Evolutionary conservation across 2,329 filamentous ascomycete species (phyloP).

Genomic region (Penicillium sp.): DNA sequence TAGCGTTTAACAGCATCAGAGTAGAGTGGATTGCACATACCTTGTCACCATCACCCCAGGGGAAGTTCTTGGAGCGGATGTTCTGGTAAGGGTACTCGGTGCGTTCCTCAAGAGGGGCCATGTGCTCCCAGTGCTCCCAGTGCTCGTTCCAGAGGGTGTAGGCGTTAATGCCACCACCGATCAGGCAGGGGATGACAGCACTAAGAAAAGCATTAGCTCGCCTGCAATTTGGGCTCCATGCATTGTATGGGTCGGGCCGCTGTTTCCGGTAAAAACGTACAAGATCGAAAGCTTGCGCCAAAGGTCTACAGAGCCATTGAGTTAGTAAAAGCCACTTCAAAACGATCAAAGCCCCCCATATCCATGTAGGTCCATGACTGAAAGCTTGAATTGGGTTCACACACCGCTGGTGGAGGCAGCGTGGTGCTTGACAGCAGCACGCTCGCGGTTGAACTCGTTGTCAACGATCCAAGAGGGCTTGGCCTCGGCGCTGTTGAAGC

Average conservation of each 20-base stretch:
- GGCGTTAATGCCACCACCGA: constrained; percentile 75
- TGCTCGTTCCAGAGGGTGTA: constrained; percentile 92
- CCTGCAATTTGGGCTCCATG: not conserved
- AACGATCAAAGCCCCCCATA: not conserved
- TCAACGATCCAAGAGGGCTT: constrained; percentile 65
- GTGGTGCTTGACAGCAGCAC: constrained; percentile 86
- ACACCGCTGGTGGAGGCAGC: constrained; percentile 79
- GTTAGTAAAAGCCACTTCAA: constrained; percentile 21
- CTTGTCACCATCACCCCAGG: constrained; percentile 96
- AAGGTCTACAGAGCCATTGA: constrained; percentile 61
- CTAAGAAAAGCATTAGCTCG: constrained; percentile 47
- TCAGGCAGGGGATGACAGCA: constrained; percentile 70
- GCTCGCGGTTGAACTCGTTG: constrained; percentile 93
- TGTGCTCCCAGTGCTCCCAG: constrained; percentile 91
- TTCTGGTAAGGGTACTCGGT: constrained; percentile 97
- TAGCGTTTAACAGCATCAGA: not conserved
- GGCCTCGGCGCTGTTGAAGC: constrained; percentile 64
- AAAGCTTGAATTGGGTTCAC: constrained; percentile 37
- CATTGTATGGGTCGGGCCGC: not conserved
- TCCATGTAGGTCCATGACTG: not conserved
- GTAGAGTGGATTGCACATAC: constrained; percentile 46
- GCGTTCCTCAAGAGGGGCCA: constrained; percentile 85
- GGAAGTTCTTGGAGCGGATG: constrained; percentile 93
- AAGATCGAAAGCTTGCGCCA: constrained; percentile 97
- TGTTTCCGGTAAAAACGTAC: constrained; percentile 58